Conservation (phyloP, 306 rosid species). For the Lithocarpus polystachyus region DNA sequence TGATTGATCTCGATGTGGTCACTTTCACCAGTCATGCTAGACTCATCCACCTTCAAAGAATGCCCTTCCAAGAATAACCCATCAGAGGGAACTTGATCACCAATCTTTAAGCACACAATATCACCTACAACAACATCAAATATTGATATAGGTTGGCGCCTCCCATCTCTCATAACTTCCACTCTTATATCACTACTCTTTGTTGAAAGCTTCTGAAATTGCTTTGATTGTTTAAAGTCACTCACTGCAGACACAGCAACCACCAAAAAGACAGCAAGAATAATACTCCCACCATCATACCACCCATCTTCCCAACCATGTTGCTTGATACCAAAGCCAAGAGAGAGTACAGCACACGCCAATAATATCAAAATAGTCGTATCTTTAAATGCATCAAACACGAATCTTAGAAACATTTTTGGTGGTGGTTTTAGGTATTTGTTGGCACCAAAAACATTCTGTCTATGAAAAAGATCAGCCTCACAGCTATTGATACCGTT, state of each 20-base stretch:
- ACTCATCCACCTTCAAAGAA: constrained; percentile 25
- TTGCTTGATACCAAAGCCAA: constrained; percentile 23
- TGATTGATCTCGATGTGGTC: constrained; percentile 3
- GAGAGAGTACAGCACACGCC: constrained; percentile 15
- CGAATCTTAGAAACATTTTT: constrained; percentile 9
- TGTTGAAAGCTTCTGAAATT: constrained; percentile 23
- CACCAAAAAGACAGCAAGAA: constrained; percentile 13
- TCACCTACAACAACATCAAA: constrained; percentile 21
- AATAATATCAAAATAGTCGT: constrained; percentile 11
- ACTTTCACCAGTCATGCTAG: constrained; percentile 29
- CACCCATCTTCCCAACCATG: constrained; percentile 24
- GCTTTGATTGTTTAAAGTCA: constrained; percentile 25
- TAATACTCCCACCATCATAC: constrained; percentile 32
- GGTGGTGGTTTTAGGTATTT: neutral
- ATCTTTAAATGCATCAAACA: constrained; percentile 21
- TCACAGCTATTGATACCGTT: neutral
- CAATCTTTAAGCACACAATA: constrained; percentile 21
- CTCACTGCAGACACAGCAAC: constrained; percentile 12
- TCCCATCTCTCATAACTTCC: constrained; percentile 20
- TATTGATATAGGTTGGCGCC: constrained; percentile 9
- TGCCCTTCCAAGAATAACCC: constrained; percentile 23
- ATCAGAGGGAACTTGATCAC: constrained; percentile 25
- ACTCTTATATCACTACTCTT: constrained; percentile 13
- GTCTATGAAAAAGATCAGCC: constrained; percentile 1
- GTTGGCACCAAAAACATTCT: neutral